Evolutionary conservation across 805 yeast genomes (phyloP), one percentile per base, ranked within the genome.

Genomic region (Kazachstania taianensis): DNA sequence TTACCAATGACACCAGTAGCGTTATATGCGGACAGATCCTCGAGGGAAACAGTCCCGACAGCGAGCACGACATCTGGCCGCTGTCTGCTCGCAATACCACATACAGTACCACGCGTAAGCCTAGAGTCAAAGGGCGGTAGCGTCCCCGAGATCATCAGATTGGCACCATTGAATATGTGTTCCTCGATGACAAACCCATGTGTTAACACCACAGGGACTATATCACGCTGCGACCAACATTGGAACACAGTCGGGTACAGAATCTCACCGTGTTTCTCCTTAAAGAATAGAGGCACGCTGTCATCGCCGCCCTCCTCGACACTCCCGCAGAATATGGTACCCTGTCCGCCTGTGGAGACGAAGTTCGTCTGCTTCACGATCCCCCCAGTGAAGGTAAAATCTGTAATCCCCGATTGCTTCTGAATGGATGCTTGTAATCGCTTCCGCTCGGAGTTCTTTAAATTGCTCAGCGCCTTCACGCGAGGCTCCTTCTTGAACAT

Each of bases 381-480:
- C 45, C 40, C 55, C 37, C 68, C 62, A 45, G 8, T 28, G 19
- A 35, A 35, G 29, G 19, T 29, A 13, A 29, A 35, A 13, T 30
- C 31, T 12, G 35, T 19, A 6, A 19, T 18, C 12, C 28, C 83
- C 81, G 35, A 80, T 14, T 52, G 56, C 10, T 51, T 45, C 37
- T 66, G 66, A 4, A 62, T 55, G 20, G 67, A 70, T 30, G 67
- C 61, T 13, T 69, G 46, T 10, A 75, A 50, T 20, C 55, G 45
- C 45, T 56, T 70, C 28, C 92, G 65, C 44, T 85, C 96, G 0
- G 94, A 81, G 10, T 83, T 73, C 57, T 85, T 86, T 40, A 92
- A 66, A 47, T 84, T 83, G 15, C 94, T 72, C 35, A 75, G 65
- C 3, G 94, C 77, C 59, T 86, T 87, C 39, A 79, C 64, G 50